phyloP scores from a whole-genome alignment of 176 grass and related monocot species.

The Eragrostis curvula region DNA sequence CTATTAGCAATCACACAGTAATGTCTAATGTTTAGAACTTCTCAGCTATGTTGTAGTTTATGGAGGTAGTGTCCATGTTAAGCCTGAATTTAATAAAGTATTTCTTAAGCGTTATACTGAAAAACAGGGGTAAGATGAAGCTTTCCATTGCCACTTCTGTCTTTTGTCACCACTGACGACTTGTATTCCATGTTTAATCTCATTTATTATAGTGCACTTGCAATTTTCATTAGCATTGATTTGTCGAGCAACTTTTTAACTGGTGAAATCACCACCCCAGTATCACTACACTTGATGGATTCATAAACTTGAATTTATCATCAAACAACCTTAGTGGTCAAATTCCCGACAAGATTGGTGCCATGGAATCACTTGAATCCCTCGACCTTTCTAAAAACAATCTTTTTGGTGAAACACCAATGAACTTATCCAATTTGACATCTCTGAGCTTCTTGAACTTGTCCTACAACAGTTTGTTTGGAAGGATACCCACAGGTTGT shows the following conservation, averaged over 20 bases:
- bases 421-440: slow-evolving; percentile 12
- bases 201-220: not conserved
- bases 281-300: not conserved
- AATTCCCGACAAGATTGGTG: slow-evolving; percentile 25
- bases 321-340: slow-evolving; percentile 16
- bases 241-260: slow-evolving; percentile 39
- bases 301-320: slow-evolving; percentile 40
- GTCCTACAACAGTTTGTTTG: slow-evolving; percentile 41
- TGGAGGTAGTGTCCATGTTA: too few species aligned
- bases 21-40: too few species aligned
- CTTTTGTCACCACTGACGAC: too few species aligned
- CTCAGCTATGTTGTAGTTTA: too few species aligned
- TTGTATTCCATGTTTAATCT: too few species aligned
- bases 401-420: slow-evolving; percentile 26
- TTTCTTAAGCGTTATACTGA: too few species aligned
- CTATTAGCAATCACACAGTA: too few species aligned
- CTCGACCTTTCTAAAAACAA: slow-evolving; percentile 41
- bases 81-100: too few species aligned
- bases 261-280: slow-evolving; percentile 31
- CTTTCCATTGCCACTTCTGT: too few species aligned
- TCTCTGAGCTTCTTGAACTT: slow-evolving; percentile 35
- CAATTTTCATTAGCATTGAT: slow-evolving; percentile 2
- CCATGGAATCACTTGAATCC: slow-evolving; percentile 37
- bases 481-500: slow-evolving; percentile 34
- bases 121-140: too few species aligned